A percentile compares a stretch with the other conserved stretches of the same genome.
These are phyloP conservation scores for Hanseniaspora thailandica DNA, from an alignment of 805 yeast species.

Conservation along the genomic window DNA sequence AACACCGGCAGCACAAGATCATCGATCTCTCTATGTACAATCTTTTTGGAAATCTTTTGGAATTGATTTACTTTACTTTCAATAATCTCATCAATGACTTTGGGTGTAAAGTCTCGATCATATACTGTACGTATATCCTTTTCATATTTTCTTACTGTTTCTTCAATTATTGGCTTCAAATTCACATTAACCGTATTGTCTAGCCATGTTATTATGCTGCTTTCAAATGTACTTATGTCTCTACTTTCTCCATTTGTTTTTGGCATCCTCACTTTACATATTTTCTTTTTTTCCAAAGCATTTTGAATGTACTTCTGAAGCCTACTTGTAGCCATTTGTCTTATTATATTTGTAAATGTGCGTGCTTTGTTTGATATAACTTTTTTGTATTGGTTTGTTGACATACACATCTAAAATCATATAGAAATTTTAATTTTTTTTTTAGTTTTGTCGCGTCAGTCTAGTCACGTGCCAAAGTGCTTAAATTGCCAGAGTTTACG, in stretches of 20 bases:
- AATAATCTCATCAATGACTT: not conserved
- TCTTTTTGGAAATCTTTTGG: not conserved
- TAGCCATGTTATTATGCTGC: not conserved
- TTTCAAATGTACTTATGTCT: conserved; percentile 1
- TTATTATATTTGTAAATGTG: not conserved
- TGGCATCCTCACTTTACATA: conserved; percentile 12
- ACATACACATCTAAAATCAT: no score
- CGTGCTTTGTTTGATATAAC: no score
- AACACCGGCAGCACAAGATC: conserved; percentile 7
- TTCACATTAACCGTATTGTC: not conserved
- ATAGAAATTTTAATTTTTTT: no score
- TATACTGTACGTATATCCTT: conserved; percentile 5
- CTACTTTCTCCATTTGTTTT: not conserved
- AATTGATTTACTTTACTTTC: not conserved
- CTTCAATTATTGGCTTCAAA: not conserved
- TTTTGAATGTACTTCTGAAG: conserved; percentile 4
- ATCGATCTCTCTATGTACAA: conserved; percentile 3
- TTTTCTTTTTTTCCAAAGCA: conserved; percentile 10
- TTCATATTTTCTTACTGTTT: not conserved
- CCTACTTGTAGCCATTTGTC: not conserved
- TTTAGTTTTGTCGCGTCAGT: no score
- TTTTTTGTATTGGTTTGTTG: no score
- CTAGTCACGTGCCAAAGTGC: no score
- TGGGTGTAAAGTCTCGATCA: not conserved
- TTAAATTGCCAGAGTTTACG: no score